Percentiles rank a stretch among this genome's conserved stretches.
Conservation (phyloP, 2,329 filamentous ascomycete species). For the Neurospora crassa region DNA sequence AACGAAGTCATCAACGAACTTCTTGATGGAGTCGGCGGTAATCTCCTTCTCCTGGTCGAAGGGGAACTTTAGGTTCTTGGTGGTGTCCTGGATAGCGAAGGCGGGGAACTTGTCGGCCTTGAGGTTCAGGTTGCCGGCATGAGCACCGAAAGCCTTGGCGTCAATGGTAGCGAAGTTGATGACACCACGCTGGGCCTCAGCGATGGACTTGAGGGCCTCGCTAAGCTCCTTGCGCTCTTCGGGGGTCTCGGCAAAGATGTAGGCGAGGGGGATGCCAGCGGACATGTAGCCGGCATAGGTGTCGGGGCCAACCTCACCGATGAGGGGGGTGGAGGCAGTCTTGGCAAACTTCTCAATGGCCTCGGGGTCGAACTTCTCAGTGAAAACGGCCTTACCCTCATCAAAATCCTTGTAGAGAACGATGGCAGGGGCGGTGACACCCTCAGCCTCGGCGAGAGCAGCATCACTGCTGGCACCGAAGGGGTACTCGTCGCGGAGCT, state of each 20-base stretch:
- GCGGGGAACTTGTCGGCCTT: conserved; percentile 91
- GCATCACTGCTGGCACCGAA: conserved; percentile 84
- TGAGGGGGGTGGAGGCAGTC: conserved; percentile 74
- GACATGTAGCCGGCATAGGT: conserved; percentile 95
- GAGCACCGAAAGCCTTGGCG: conserved; percentile 85
- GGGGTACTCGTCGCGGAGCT: conserved; percentile 80
- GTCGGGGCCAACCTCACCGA: conserved; percentile 94
- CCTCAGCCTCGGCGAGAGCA: conserved; percentile 78
- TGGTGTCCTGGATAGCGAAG: conserved; percentile 92
- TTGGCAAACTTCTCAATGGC: conserved; percentile 77
- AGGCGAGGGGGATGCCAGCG: conserved; percentile 83
- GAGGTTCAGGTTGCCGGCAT: conserved; percentile 94
- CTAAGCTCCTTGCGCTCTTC: conserved; percentile 80
- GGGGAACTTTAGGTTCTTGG: conserved; percentile 96
- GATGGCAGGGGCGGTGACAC: conserved; percentile 74
- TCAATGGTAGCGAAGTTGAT: conserved; percentile 99
- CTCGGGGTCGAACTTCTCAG: conserved; percentile 71
- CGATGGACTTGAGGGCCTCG: conserved; percentile 71
- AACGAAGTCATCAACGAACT: conserved; percentile 79
- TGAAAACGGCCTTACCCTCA: conserved; percentile 82
- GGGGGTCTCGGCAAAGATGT: conserved; percentile 88
- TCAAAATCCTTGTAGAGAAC: conserved; percentile 98
- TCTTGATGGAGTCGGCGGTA: conserved; percentile 57
- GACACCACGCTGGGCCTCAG: conserved; percentile 83
- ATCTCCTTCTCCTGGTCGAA: conserved; percentile 79